Base-by-base conservation (phyloP, 75 land plant genomes). In the Cunninghamia lanceolata region DNA sequence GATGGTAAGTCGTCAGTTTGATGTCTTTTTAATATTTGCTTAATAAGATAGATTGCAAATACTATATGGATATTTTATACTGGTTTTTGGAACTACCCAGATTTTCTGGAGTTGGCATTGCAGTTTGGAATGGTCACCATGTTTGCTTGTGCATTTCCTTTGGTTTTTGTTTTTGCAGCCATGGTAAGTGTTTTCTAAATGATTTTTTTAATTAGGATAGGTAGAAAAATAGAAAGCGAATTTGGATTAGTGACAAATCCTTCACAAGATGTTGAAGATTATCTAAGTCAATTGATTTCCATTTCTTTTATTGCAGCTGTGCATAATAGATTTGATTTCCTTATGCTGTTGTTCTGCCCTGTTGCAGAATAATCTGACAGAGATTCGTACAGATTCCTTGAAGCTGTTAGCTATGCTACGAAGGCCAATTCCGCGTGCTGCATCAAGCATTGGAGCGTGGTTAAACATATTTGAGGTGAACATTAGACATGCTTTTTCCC, bases 111-210 rank as follows among this genome's bases (percentile, higher is more conserved):
- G 93, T 85, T 97, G 90, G 95, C 94, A 28, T 88, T 97, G 90
- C 98, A 97, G 89, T 97, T 96, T 85, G 99, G 99, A 59, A 92
- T 97, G 96, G 93, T 97, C 45, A 93, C 97, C 92, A 96, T 97
- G 99, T 97, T 97, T 90, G 96, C 98, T 19, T 93, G 98, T 88
- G 96, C 98, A 54, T 95, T 94, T 73, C 99, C 99, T 70, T 93
- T 96, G 25, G 93, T 93, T 35, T 95, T 96, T 85, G 90, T 85
- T 82, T 97, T 96, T 87, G 92, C 96, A 47, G 84, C 85, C 3
- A 14, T 91, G 85, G 98, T 90, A 89, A 88, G 88, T 39, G 39
- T 17, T 32, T 54, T 81, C 42, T 86, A 7, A 21, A 34, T 84
- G 38, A 15, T 38, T 11, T 43, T n/a, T 42, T 28, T 79, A 43